Evolutionary conservation across 108 stramenopile species (phyloP).

Genomic region (Fragilaria crotonensis): DNA sequence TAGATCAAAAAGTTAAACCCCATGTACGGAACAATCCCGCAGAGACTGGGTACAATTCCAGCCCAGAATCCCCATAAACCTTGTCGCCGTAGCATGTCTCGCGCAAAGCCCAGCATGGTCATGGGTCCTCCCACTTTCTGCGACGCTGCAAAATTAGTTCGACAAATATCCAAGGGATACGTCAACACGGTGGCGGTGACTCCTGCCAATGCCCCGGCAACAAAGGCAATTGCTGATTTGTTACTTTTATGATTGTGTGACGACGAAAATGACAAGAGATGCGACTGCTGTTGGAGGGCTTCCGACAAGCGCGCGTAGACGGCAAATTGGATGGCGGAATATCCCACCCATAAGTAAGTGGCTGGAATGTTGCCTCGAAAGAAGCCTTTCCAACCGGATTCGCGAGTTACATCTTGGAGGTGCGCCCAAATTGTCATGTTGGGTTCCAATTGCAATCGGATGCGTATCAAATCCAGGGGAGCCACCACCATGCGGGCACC

Average conservation of each 20-base stretch:
- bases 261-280: too few relatives aligned
- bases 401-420: conserved; percentile 29
- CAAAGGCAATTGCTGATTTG: conserved; percentile 51
- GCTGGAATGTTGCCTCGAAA: conserved; percentile 92
- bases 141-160: conserved; percentile 89
- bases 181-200: conserved; percentile 74
- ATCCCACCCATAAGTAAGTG: conserved; percentile 87
- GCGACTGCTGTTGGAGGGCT: background rate
- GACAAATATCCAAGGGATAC: conserved; percentile 90
- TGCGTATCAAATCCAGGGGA: conserved; percentile 88
- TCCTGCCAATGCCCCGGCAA: conserved; percentile 76
- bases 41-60: conserved; percentile 68
- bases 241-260: too few relatives aligned
- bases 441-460: conserved; percentile 68
- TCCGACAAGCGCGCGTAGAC: conserved; percentile 44
- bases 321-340: conserved; percentile 84
- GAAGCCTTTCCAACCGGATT: conserved; percentile 70
- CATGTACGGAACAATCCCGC: conserved; percentile 91
- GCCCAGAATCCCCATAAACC: conserved; percentile 81
- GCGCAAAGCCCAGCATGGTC: conserved; percentile 54
- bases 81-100: conserved; percentile 36
- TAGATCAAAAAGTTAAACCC: conserved; percentile 89
- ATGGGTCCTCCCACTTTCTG: conserved; percentile 37
- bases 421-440: conserved; percentile 10
- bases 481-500: conserved; percentile 71